Conservation (phyloP, 164 flowering plant genomes). For the Annona squamosa region DNA sequence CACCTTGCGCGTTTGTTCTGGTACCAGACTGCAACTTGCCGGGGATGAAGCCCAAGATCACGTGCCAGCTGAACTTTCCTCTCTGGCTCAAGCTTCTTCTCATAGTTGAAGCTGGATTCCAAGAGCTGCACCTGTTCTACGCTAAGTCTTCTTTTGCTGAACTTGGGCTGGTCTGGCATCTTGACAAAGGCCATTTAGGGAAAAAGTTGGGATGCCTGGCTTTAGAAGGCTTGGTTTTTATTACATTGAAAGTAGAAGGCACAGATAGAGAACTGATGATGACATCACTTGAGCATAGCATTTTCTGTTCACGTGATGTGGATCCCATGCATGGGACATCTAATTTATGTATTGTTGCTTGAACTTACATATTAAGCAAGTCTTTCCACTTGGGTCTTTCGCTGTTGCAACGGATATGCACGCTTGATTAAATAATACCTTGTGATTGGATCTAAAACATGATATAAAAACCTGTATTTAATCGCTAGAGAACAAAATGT, state of each 20-base stretch:
- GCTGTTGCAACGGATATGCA: constrained; percentile 1
- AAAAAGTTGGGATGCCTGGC: constrained; percentile 15
- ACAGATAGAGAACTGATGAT: constrained; percentile 1
- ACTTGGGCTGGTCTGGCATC: constrained; percentile 12
- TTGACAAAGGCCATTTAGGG: background rate
- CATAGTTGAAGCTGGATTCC: constrained; percentile 82
- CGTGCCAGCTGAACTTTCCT: constrained; percentile 77
- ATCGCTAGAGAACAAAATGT: background rate
- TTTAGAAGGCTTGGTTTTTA: constrained; percentile 5
- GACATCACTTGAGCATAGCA: constrained; percentile 1
- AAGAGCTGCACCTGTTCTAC: constrained; percentile 75
- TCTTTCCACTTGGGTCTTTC: background rate
- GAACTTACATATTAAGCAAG: background rate
- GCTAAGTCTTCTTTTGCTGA: constrained; percentile 53
- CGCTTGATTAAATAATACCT: background rate
- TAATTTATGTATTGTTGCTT: background rate
- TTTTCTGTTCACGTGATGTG: constrained; percentile 18
- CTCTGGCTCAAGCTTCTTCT: constrained; percentile 91
- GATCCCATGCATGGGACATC: constrained; percentile 12
- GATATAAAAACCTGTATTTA: background rate
- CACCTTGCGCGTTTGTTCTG: constrained; percentile 92
- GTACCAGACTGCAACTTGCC: constrained; percentile 97
- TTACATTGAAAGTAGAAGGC: background rate
- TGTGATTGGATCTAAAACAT: background rate
- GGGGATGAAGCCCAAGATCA: constrained; percentile 80